Evolutionary conservation across 2,329 filamentous ascomycete species (phyloP).

Genomic region (Paecilomyces sp.): DNA sequence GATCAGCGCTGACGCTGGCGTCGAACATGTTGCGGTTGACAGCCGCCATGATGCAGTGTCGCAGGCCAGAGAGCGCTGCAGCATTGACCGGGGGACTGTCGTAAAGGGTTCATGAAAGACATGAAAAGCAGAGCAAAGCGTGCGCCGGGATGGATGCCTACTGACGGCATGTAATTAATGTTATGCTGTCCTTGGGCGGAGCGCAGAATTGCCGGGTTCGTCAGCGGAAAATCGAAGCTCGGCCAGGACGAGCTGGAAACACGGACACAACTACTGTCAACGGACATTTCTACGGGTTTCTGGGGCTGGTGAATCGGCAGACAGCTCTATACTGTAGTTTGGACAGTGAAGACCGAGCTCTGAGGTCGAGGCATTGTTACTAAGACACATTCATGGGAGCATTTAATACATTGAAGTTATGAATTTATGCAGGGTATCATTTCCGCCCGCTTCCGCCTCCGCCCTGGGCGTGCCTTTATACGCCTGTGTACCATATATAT

Average conservation of each 20-base stretch:
- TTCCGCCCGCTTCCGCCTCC: not conserved
- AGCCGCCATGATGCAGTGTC: conserved; percentile 32
- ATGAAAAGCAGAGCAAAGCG: not conserved
- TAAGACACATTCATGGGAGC: not conserved
- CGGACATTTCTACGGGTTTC: not conserved
- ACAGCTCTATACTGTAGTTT: not conserved
- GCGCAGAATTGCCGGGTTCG: not conserved
- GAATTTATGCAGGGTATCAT: not conserved
- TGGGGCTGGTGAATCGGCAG: not conserved
- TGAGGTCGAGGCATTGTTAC: not conserved
- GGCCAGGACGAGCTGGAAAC: not conserved
- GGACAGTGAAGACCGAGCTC: not conserved
- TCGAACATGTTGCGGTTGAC: conserved; percentile 38
- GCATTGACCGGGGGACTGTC: conserved; percentile 14
- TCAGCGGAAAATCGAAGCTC: not conserved
- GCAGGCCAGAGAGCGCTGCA: conserved; percentile 13
- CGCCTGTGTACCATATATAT: not conserved
- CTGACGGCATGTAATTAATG: not conserved
- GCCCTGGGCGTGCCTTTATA: too few relatives aligned
- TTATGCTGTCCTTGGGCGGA: not conserved
- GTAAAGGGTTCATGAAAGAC: not conserved
- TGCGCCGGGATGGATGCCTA: not conserved
- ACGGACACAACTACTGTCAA: not conserved
- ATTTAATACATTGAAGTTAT: not conserved
- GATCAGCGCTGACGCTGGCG: conserved; percentile 23